Evolutionary conservation across 495 filamentous ascomycete genomes (phyloP).

Genomic region (Penicillium lividum): DNA sequence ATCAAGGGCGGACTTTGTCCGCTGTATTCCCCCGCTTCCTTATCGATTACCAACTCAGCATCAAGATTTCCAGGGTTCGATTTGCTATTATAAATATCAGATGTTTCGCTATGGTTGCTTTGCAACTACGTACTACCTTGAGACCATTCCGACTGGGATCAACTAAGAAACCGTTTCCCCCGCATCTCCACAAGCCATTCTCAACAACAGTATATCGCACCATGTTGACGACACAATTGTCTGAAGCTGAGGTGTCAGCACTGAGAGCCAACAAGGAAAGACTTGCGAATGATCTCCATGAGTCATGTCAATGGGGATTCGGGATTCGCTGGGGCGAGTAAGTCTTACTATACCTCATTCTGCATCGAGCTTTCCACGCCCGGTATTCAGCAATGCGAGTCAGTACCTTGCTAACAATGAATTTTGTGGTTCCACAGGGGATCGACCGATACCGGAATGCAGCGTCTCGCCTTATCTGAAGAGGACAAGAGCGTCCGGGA

Average conservation of each 20-base stretch:
- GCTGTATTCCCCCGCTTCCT: conserved; percentile 20
- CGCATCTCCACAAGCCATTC: conserved; percentile 20
- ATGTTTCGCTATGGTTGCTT: conserved; percentile 3
- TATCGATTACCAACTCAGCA: conserved; percentile 10
- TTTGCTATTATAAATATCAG: background rate
- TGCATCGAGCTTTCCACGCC: background rate
- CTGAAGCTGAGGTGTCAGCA: conserved; percentile 41
- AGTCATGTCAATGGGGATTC: conserved; percentile 67
- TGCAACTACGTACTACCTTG: conserved; percentile 6
- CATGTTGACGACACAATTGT: conserved; percentile 45
- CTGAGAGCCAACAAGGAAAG: conserved; percentile 60
- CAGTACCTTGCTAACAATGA: background rate
- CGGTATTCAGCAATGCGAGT: background rate
- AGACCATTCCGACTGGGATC: background rate
- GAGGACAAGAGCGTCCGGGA: conserved; percentile 70
- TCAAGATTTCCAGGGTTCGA: background rate
- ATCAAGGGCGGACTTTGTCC: conserved; percentile 18
- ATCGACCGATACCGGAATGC: conserved; percentile 65
- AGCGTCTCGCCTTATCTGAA: conserved; percentile 65
- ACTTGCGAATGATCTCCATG: conserved; percentile 62
- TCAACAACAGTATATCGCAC: conserved; percentile 27
- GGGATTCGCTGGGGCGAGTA: conserved; percentile 67
- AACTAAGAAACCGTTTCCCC: background rate
- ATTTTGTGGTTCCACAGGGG: conserved; percentile 33
- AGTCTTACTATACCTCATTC: conserved; percentile 21